Percentiles rank a stretch among this genome's conserved stretches.
These are phyloP conservation scores for Peronosclerospora sorghi DNA, from an alignment of 352 stramenopile genomes.

Conservation along the genomic window DNA sequence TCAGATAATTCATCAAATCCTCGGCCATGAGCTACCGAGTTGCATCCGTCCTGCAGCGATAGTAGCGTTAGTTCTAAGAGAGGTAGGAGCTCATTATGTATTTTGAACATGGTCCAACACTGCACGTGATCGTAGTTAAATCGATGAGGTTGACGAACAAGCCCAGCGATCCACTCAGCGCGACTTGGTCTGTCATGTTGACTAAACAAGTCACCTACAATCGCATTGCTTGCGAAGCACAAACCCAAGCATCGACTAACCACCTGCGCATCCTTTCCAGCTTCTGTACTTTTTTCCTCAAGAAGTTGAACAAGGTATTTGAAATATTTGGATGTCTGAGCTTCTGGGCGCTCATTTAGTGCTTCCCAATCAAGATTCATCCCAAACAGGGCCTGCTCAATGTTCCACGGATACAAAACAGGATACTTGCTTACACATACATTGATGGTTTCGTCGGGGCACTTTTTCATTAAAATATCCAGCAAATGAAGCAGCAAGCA, in stretches of 20 bases:
- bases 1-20: constrained; percentile 32
- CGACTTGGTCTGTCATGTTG: constrained; percentile 15
- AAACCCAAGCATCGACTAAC: constrained; percentile 56
- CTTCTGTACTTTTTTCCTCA: constrained; percentile 29
- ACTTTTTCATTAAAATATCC: constrained; percentile 77
- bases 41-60: constrained; percentile 23
- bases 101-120: constrained; percentile 49
- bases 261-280: constrained; percentile 34
- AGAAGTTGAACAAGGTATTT: constrained; percentile 57
- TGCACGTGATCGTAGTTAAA: constrained; percentile 42
- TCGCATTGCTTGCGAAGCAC: constrained; percentile 35
- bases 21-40: constrained; percentile 7
- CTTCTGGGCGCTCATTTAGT: constrained; percentile 20
- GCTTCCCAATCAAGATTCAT: constrained; percentile 29
- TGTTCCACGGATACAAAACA: constrained; percentile 66
- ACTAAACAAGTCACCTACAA: constrained; percentile 47
- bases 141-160: constrained; percentile 33
- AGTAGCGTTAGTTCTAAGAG: constrained; percentile 43
- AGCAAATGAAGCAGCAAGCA: constrained; percentile 69
- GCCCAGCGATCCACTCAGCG: constrained; percentile 29
- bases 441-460: constrained; percentile 50
- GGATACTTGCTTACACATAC: constrained; percentile 65
- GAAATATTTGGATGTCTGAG: constrained; percentile 59
- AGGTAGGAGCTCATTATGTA: constrained; percentile 29
- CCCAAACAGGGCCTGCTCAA: constrained; percentile 71